A percentile compares a stretch with the other conserved stretches of the same genome.
phyloP scores from a whole-genome alignment of 768 basidiomycete genomes.

The Collybiopsis luxurians region DNA sequence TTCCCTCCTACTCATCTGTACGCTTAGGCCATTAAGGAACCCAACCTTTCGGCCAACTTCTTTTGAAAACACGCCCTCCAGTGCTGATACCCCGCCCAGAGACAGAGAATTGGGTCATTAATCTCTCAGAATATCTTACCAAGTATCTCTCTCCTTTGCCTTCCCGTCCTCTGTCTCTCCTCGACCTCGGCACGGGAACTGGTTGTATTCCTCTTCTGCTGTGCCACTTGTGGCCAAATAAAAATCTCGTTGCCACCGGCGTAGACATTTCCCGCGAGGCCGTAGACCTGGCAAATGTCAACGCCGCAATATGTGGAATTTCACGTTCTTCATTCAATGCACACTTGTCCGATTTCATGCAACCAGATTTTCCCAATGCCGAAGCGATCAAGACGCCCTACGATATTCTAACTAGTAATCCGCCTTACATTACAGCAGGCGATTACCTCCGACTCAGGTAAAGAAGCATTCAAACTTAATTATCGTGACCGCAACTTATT shows the following conservation, averaged over 20 bases:
- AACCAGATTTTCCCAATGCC: conserved; percentile 36
- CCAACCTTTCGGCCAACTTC: conserved; percentile 85
- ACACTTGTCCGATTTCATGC: conserved; percentile 40
- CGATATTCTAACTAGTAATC: conserved; percentile 82
- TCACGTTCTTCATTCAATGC: conserved; percentile 29
- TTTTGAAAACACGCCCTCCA: conserved; percentile 70
- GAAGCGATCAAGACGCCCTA: conserved; percentile 44
- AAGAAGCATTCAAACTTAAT: not conserved
- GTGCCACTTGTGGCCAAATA: conserved; percentile 58
- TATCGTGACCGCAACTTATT: not conserved
- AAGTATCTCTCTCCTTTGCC: conserved; percentile 29
- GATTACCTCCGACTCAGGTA: conserved; percentile 55
- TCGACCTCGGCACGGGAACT: conserved; percentile 93
- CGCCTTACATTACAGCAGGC: conserved; percentile 75
- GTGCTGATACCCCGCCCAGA: conserved; percentile 94
- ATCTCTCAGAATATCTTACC: conserved; percentile 43
- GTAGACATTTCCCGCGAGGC: conserved; percentile 71
- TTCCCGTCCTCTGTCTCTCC: conserved; percentile 36
- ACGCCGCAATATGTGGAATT: conserved; percentile 41
- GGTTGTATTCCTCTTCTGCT: conserved; percentile 91
- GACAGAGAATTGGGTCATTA: conserved; percentile 80
- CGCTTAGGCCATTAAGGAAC: conserved; percentile 43
- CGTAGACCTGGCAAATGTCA: conserved; percentile 45
- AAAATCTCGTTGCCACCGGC: conserved; percentile 52
- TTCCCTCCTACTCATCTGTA: not conserved